Percentiles rank a stretch among this genome's conserved stretches.
phyloP scores from a whole-genome alignment of 257 asterid genomes.

The Leptodermis oblonga region DNA sequence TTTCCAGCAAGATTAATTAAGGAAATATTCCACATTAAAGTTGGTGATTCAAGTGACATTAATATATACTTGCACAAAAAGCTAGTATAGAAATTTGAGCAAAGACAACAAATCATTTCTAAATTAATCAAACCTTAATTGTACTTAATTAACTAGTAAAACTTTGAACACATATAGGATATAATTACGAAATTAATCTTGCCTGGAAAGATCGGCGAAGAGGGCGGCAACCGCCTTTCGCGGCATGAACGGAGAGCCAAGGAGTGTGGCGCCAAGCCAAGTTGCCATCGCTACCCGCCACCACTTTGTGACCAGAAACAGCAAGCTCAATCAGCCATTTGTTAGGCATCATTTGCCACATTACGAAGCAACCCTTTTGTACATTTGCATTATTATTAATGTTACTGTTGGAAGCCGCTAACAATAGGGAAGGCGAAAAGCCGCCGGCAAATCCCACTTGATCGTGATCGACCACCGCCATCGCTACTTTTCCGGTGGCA shows the following conservation, averaged over 20 bases:
- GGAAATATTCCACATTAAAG: slow-evolving; percentile 19
- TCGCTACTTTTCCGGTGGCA: slow-evolving; percentile 65
- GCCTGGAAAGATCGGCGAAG: slow-evolving; percentile 84
- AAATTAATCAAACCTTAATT: too few species aligned
- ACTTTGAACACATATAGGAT: too few species aligned
- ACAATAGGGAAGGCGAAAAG: too few species aligned
- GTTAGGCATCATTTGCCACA: slow-evolving; percentile 84
- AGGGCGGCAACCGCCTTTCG: slow-evolving; percentile 77
- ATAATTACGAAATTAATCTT: too few species aligned
- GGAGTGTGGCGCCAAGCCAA: slow-evolving; percentile 95
- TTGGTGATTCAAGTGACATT: neutral
- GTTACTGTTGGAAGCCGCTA: neutral
- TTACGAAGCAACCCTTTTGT: slow-evolving; percentile 73
- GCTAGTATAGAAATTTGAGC: neutral
- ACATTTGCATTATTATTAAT: slow-evolving; percentile 14
- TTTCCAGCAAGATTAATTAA: slow-evolving; percentile 14
- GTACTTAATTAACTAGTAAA: too few species aligned
- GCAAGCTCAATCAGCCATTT: slow-evolving; percentile 75
- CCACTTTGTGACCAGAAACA: slow-evolving; percentile 69
- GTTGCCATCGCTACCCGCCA: slow-evolving; percentile 77
- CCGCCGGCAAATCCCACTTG: slow-evolving; percentile 23
- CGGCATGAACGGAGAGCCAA: slow-evolving; percentile 78
- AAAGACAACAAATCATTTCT: neutral
- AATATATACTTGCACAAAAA: neutral
- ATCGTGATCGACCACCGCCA: slow-evolving; percentile 63